phyloP scores from a whole-genome alignment of 2,329 filamentous ascomycete species.

The Cadophora sp. region DNA sequence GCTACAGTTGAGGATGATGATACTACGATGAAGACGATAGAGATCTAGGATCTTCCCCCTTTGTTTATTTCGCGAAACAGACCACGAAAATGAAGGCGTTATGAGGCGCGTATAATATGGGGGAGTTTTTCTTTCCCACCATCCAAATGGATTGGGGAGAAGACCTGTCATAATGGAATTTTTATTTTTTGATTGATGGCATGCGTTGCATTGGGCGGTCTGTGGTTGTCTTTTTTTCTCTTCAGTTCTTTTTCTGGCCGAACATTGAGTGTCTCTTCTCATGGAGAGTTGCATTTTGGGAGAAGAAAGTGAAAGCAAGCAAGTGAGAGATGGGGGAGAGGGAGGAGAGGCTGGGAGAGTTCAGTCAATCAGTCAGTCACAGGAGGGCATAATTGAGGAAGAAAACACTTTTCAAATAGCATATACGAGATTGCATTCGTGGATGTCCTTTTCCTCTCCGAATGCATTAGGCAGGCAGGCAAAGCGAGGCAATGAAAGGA shows the following conservation, averaged over 20 bases:
- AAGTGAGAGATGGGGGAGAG: too few relatives aligned
- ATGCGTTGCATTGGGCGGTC: conserved; percentile 36
- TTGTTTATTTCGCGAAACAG: conserved; percentile 31
- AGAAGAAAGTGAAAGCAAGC: not conserved
- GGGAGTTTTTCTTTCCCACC: conserved; percentile 22
- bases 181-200: conserved; percentile 24
- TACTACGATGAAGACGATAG: conserved; percentile 47
- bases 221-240: conserved; percentile 18
- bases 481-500: not conserved
- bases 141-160: conserved; percentile 12
- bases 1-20: conserved; percentile 46
- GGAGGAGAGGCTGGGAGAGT: not conserved
- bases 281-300: not conserved
- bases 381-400: conserved; percentile 33
- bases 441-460: conserved; percentile 13
- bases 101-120: conserved; percentile 35
- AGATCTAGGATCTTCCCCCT: conserved; percentile 40
- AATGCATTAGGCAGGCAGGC: not conserved
- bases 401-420: conserved; percentile 17
- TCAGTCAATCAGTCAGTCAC: not conserved
- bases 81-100: conserved; percentile 39
- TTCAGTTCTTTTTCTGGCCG: not conserved
- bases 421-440: conserved; percentile 29
- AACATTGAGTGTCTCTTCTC: not conserved
- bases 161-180: conserved; percentile 33